Evolutionary conservation across 371 early-diverging fungal species (phyloP), one percentile per base, ranked within the genome.

Genomic region (Nematocida homosporus): DNA sequence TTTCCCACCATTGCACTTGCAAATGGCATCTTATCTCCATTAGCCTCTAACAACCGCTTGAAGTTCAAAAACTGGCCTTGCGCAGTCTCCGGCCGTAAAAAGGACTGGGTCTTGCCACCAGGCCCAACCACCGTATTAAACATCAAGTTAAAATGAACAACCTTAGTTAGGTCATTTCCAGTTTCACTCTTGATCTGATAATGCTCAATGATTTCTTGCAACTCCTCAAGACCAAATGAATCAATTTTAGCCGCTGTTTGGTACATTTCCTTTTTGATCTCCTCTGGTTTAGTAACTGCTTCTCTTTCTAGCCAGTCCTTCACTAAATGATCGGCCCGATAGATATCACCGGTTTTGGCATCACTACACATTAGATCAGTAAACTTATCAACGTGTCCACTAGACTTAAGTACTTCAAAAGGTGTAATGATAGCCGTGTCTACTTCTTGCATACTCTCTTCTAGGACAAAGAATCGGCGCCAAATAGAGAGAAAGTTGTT

Each of bases 61-160:
- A 97, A 99, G 89, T 96, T 95, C 56, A 94, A 83, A 86, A 99
- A 99, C 86, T 97, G 97, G 78, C 96, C 95, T 87, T 99, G 99
- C 44, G 99, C 98, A 20, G 98, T 97, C 86, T 99, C 99, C 63
- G 99, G 99, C 63, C 99, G 89, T 78, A 99, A 87, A 86, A 88
- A 97, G 79, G 89, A 87, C 66, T 66, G 68, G 32, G 76, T 60
- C 29, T 92, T 88, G 67, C 93, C 94, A 50, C 95, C 93, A 66
- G 96, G 95, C 63, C 99, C 99, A 84, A 98, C 95, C 83, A 87
- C 88, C 53, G 92, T 93, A 59, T 90, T 90, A 81, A 98, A 99
- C 96, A 99, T 97, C 67, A 99, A 88, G 88, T 99, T 99, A 88
- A 99, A 99, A 77, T 89, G 89, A 51, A 88, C 89, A 47, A 90